Evolutionary conservation across 345 rosid species (phyloP).

Genomic region (Erucastrum elatum): DNA sequence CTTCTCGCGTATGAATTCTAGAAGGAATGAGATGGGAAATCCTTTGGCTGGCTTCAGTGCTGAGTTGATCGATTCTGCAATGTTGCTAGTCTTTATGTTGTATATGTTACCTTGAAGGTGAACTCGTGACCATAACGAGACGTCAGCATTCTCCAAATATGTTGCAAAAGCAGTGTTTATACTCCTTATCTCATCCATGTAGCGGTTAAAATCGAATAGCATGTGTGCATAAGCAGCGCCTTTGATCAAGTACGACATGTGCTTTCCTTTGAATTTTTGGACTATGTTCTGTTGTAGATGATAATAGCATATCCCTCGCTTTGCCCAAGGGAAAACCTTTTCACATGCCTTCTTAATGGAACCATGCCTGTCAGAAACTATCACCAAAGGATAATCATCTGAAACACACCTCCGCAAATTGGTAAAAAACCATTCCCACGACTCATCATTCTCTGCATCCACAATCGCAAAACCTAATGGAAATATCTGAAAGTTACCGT

Average conservation of each 20-base stretch:
- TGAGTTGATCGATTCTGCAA: not conserved
- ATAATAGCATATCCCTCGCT: not conserved
- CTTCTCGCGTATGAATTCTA: not conserved
- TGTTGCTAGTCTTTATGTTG: not conserved
- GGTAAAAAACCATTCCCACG: not conserved
- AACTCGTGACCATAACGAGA: not conserved
- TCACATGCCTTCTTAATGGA: not conserved
- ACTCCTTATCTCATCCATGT: not conserved
- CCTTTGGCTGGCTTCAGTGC: not conserved
- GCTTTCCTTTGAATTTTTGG: not conserved
- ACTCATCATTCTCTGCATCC: not conserved
- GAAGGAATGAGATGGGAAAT: not conserved
- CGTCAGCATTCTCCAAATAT: not conserved
- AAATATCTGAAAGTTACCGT: not conserved
- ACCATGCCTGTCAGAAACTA: not conserved
- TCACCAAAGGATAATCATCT: not conserved
- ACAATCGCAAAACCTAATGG: not conserved
- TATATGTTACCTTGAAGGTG: not conserved
- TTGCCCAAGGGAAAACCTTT: not conserved
- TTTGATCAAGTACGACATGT: not conserved
- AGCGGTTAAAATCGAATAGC: not conserved
- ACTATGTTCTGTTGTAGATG: not conserved
- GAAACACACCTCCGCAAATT: not conserved
- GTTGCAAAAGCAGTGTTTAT: not conserved
- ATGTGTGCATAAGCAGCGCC: not conserved